Percentiles rank a stretch among this genome's conserved stretches.
phyloP scores from a whole-genome alignment of 2,329 filamentous ascomycete species.

The Calonectria hongkongensis region DNA sequence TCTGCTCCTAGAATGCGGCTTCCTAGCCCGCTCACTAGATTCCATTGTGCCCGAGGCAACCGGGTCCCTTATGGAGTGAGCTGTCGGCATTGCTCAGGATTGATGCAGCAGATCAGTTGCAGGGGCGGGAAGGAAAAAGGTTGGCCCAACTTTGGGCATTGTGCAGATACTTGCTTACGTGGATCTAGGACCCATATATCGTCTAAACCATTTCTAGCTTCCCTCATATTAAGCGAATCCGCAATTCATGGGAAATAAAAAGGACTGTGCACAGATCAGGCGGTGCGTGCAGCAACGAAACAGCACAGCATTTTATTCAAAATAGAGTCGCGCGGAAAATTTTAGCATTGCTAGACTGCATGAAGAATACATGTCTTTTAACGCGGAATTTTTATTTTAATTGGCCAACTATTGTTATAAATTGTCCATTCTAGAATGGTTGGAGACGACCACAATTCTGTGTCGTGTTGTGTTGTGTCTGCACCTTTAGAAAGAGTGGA shows the following conservation, averaged over 20 bases:
- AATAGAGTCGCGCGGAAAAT: not conserved
- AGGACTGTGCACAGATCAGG: too few relatives aligned
- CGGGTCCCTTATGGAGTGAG: not conserved
- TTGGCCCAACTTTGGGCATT: not conserved
- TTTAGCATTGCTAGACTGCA: not conserved
- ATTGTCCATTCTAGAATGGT: not conserved
- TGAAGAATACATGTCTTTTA: not conserved
- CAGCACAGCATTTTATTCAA: not conserved
- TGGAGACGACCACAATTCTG: not conserved
- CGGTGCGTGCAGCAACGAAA: not conserved
- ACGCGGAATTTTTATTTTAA: not conserved
- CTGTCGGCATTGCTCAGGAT: not conserved
- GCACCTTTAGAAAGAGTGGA: too few relatives aligned
- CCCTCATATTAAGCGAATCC: not conserved
- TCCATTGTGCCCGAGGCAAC: not conserved
- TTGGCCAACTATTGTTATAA: not conserved
- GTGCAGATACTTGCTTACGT: constrained; percentile 3
- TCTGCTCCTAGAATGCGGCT: not conserved
- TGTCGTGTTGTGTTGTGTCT: too few relatives aligned
- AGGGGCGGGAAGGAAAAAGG: not conserved
- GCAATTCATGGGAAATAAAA: not conserved
- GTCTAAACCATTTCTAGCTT: not conserved
- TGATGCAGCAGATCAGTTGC: not conserved
- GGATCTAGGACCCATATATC: not conserved
- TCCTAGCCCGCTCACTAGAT: not conserved